Percentiles rank a stretch among this genome's conserved stretches.
These are phyloP conservation scores for Melampsora americana DNA, from an alignment of 1,284 basidiomycete species.

Conservation along the genomic window DNA sequence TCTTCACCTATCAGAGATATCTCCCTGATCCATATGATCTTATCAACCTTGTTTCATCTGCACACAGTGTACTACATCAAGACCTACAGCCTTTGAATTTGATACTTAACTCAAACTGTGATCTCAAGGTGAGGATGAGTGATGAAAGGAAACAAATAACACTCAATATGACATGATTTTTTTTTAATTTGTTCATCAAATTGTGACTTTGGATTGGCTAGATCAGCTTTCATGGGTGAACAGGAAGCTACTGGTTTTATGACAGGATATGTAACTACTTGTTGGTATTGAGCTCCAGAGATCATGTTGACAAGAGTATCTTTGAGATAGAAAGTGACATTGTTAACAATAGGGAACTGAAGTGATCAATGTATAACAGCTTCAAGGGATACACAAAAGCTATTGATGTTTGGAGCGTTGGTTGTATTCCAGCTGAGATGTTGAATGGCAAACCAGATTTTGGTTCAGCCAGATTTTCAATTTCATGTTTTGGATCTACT, in stretches of 20 bases:
- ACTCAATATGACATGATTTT: neutral
- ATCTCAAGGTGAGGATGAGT: conserved; percentile 25
- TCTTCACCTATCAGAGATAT: neutral
- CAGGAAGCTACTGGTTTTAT: no score
- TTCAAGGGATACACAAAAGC: no score
- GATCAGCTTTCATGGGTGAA: no score
- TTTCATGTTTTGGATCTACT: no score
- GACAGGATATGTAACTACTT: no score
- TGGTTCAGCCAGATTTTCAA: no score
- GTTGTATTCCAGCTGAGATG: conserved; percentile 91
- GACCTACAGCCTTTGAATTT: conserved; percentile 43
- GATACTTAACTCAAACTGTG: conserved; percentile 42
- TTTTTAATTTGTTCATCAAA: conserved; percentile 56
- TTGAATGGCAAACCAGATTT: conserved; percentile 82
- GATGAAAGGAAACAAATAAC: neutral
- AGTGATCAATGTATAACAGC: no score
- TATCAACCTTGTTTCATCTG: neutral
- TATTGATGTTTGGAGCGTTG: no score
- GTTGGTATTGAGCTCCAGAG: no score
- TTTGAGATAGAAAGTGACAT: no score
- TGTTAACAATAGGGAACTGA: no score
- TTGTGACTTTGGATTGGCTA: conserved; percentile 58
- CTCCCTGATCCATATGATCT: neutral
- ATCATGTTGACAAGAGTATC: no score
- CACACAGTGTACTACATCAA: conserved; percentile 42